Base-by-base conservation (phyloP, 352 stramenopile genomes). In the Albugo candida region DNA sequence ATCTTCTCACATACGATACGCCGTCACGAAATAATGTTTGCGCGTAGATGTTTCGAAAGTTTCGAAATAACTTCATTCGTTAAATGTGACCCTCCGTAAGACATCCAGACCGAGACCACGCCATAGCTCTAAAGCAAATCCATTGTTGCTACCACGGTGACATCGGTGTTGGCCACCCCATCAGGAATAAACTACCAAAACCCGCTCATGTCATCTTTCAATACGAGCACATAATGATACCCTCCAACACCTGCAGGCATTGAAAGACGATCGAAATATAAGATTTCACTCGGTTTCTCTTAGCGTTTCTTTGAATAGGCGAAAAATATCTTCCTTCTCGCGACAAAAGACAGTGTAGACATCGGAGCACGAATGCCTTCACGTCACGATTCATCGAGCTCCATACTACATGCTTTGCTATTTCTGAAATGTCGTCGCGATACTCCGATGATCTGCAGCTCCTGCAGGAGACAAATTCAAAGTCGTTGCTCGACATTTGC, bases 191-290 rank as follows among this genome's bases (percentile, higher is more conserved):
- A 34, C 12, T 62, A 49, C 0, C 57, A 48, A 34, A 59, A 69
- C 0, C 55, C 50, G 11, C 41, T 53, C 57, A 69, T 64, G 5
- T 50, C 52, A 21, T 73, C 58, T n/a, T 65, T 63, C 1, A 67
- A 3, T 0, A 73, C 51, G 3, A 31, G 8, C 37, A 2, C 42
- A 41, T 20, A 50, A 18, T 0, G 55, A 37, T 20, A 67, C 49
- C n/a, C n/a, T n/a, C n/a, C n/a, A n/a, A n/a, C n/a, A n/a, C n/a
- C n/a, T n/a, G n/a, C n/a, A n/a, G n/a, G n/a, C n/a, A n/a, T 0
- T 40, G 50, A 11, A 70, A 20, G 13, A 57, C 69, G 13, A 65
- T n/a, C 58, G 20, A 73, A 73, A 27, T 69, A 51, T 0, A 69
- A 20, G 2, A 64, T 24, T 18, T 73, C 54, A 13, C 67, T 70